Base-by-base conservation (phyloP, 202 grass and related monocot species). In the Zoysia matrella region DNA sequence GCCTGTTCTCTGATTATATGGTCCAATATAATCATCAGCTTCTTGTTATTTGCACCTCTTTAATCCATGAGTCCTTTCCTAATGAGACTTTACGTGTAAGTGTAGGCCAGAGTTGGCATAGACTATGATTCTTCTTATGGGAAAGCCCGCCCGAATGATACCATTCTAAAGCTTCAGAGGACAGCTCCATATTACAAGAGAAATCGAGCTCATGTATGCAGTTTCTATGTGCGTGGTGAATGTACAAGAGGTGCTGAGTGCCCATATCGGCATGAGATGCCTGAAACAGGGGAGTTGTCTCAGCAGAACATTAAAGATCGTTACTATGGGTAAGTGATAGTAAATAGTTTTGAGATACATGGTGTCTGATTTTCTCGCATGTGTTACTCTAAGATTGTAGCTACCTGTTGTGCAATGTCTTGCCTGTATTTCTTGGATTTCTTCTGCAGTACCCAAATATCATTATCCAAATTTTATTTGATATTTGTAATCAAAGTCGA, bases 291-390 rank as follows among this genome's bases (percentile, higher is more conserved):
- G 39, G 96, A 98, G 81, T 83, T 98, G 66, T 98, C 96, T 80
- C 96, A 98, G 69, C 96, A 95, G 82, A 98, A 98, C 72, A 98
- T 98, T 51, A 98, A 98, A 84, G 96, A 98, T 83, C 93, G 96
- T 50, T 98, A 98, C 72, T 98, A 98, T 43, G 96, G 96, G 96
- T 98, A 98, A 70, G 87, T 86, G 15, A 65, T 15, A 30, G 44
- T 36, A 11, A 49, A 44, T 54, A 7, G 49, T 39, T 83, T 60
- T 77, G 10, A 77, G n/a, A 58, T 82, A 3, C 18, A 54, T 56
- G 11, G 30, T 36, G 30, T 36, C 30, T 36, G 30, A 36, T 36
- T 36, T 36, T 36, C 30, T 36, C 30, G 30, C 30, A 36, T 36
- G 30, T 36, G 30, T 36, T 36, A 36, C 30, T 36, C 18, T 62